Percentiles rank a stretch among this genome's conserved stretches.
phyloP scores from a whole-genome alignment of 1,139 yeast genomes.

The Arxiozyma heterogenica region DNA sequence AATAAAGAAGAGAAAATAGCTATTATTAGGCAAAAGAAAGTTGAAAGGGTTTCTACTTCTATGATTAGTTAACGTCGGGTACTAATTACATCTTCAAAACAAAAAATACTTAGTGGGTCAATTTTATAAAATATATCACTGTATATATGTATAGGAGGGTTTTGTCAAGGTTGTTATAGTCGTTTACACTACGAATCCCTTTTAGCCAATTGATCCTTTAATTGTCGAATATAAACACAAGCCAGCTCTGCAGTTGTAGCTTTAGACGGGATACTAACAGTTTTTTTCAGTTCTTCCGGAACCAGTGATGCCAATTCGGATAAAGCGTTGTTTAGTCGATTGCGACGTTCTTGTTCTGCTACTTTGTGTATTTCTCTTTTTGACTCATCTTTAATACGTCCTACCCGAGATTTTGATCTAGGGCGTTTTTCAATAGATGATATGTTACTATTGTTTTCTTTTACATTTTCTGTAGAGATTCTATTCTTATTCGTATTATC shows the following conservation, averaged over 20 bases:
- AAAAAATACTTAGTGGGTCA: not conserved
- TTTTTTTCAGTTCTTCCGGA: slow-evolving; percentile 53
- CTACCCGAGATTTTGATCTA: slow-evolving; percentile 4
- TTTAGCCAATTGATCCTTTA: slow-evolving; percentile 21
- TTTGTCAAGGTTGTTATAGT: not conserved
- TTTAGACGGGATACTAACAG: slow-evolving; percentile 61
- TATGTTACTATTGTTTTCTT: not conserved
- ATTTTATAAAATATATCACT: too few relatives aligned
- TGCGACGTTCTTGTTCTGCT: slow-evolving; percentile 94
- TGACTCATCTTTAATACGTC: slow-evolving; percentile 13
- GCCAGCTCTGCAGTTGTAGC: slow-evolving; percentile 95
- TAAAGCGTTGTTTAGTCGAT: slow-evolving; percentile 81
- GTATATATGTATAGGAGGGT: not conserved
- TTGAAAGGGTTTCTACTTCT: too few relatives aligned
- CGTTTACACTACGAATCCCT: not conserved
- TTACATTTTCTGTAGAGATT: not conserved
- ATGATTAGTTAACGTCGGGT: too few relatives aligned
- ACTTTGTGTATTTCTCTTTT: slow-evolving; percentile 79
- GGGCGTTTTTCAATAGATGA: not conserved
- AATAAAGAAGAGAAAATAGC: too few relatives aligned
- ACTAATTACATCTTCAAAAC: too few relatives aligned
- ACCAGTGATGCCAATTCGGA: slow-evolving; percentile 61
- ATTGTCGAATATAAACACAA: slow-evolving; percentile 51
- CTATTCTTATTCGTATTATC: not conserved
- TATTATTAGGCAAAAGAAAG: too few relatives aligned